Conservation (phyloP, 2,329 filamentous ascomycete species). For the Fusarium solani-melongenae region DNA sequence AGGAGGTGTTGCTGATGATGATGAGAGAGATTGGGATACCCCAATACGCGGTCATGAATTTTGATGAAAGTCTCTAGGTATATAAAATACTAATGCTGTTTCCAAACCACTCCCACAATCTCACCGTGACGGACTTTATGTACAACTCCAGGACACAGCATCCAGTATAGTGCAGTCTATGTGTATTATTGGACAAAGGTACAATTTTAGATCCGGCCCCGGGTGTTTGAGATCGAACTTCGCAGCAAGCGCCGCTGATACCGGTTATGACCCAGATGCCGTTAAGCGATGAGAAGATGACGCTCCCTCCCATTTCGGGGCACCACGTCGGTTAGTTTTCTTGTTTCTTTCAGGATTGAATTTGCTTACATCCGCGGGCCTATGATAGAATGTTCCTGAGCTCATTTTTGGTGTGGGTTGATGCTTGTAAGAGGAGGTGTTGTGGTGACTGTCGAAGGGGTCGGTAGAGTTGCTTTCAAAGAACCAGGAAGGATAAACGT, state of each 20-base stretch:
- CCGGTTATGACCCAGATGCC: not conserved
- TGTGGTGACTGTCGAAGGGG: not conserved
- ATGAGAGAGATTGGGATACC: not conserved
- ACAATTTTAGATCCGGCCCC: not conserved
- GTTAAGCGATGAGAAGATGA: not conserved
- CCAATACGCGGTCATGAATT: not conserved
- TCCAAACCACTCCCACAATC: not conserved
- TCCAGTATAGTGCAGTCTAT: not conserved
- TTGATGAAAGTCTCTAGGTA: not conserved
- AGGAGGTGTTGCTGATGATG: not conserved
- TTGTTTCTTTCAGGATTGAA: not conserved
- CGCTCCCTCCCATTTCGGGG: not conserved
- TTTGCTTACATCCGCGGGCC: not conserved
- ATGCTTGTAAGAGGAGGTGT: not conserved
- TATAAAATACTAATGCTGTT: not conserved
- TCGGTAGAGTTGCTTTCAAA: not conserved
- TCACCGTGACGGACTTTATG: not conserved
- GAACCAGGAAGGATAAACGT: not conserved
- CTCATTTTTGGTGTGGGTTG: not conserved
- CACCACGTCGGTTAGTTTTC: not conserved
- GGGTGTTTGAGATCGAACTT: not conserved
- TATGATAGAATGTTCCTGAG: not conserved
- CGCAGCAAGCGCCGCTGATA: not conserved
- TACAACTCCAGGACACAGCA: not conserved
- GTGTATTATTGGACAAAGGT: not conserved